Conservation (phyloP, 1,139 yeast genomes). For the Magnusiomyces paraingens region DNA sequence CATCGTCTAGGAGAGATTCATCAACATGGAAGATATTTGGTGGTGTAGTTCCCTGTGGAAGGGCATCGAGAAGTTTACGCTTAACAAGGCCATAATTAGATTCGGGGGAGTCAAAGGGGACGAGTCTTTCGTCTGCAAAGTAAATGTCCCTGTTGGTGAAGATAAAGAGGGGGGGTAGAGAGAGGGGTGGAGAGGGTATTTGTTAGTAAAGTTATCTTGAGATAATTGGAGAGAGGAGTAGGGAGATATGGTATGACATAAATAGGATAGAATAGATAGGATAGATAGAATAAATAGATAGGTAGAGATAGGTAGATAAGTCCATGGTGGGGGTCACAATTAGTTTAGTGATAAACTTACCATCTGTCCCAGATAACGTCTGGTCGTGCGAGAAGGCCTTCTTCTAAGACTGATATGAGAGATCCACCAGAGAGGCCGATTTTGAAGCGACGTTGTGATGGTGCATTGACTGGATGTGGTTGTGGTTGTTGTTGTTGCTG, state of each 20-base stretch:
- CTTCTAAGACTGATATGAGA: constrained; percentile 72
- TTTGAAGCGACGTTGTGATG: constrained; percentile 55
- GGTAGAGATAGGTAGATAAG: too few relatives aligned
- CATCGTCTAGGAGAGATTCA: constrained; percentile 67
- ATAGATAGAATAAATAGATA: too few relatives aligned
- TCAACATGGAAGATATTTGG: constrained; percentile 83
- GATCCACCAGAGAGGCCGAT: constrained; percentile 94
- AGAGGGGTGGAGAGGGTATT: neutral
- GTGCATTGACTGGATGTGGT: constrained; percentile 10
- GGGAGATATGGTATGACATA: too few relatives aligned
- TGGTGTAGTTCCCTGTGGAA: constrained; percentile 41
- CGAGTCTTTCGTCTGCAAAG: constrained; percentile 94
- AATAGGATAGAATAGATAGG: too few relatives aligned
- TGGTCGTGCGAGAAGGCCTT: constrained; percentile 68
- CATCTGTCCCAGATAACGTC: constrained; percentile 88
- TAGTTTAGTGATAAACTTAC: too few relatives aligned
- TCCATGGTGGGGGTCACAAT: too few relatives aligned
- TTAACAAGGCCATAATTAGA: constrained; percentile 89
- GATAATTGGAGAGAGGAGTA: neutral
- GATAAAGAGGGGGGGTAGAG: neutral
- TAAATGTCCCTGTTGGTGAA: constrained; percentile 53
- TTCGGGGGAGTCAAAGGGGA: constrained; percentile 75
- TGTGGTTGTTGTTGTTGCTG: too few relatives aligned
- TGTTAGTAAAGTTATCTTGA: neutral
- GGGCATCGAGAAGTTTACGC: constrained; percentile 67